Percentiles rank a stretch among this genome's conserved stretches.
Conservation (phyloP, 75 land plant genomes). For the Larix kaempferi region DNA sequence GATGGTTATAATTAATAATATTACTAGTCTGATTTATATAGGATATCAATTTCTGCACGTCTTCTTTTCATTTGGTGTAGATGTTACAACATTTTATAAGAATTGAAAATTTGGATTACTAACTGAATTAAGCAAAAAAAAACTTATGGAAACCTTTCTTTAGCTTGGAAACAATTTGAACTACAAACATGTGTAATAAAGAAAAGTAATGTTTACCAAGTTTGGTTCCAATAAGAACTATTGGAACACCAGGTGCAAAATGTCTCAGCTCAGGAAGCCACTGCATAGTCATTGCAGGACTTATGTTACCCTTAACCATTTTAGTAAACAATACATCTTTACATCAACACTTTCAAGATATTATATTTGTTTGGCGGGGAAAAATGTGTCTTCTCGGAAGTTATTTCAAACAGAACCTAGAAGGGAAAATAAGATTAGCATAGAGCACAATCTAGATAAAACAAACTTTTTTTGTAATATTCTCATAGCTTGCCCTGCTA, state of each 20-base stretch:
- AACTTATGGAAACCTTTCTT: too few relatives aligned
- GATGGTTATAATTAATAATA: too few relatives aligned
- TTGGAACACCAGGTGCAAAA: slow-evolving; percentile 54
- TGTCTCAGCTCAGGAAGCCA: slow-evolving; percentile 69
- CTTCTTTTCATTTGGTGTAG: too few relatives aligned
- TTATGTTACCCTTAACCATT: background rate
- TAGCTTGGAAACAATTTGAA: too few relatives aligned
- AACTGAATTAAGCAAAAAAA: too few relatives aligned
- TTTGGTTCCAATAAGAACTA: slow-evolving; percentile 62
- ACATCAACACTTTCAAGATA: too few relatives aligned
- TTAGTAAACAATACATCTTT: background rate
- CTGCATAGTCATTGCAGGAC: slow-evolving; percentile 15
- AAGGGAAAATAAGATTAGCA: background rate
- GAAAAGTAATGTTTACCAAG: slow-evolving; percentile 23
- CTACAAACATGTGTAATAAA: too few relatives aligned
- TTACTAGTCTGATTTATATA: too few relatives aligned
- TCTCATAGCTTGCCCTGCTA: slow-evolving; percentile 60
- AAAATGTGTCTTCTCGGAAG: background rate
- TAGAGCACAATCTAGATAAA: slow-evolving; percentile 9
- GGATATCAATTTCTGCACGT: too few relatives aligned
- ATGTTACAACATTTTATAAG: too few relatives aligned
- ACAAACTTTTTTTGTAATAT: slow-evolving; percentile 53
- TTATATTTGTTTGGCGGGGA: background rate
- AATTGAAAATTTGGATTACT: too few relatives aligned
- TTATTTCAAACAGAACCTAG: background rate